Evolutionary conservation across 805 yeast species (phyloP), one percentile per base, ranked within the genome.

Genomic region (Ogataea populi-albae): DNA sequence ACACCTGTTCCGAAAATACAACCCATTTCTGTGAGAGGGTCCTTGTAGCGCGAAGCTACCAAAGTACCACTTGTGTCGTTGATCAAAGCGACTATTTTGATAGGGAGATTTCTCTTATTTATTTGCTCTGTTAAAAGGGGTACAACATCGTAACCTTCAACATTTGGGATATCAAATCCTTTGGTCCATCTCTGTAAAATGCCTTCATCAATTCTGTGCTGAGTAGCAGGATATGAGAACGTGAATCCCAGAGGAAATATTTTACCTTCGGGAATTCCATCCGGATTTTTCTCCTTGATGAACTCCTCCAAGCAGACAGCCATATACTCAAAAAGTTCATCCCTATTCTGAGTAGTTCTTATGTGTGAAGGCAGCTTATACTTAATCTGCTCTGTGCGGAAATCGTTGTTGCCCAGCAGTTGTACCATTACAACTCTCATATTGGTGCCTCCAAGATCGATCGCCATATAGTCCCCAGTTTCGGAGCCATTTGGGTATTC

Each of bases 1-100:
- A 95, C 93, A 55, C 98, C 98, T 29, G 98, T 91, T 60, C 98
- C 98, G 59, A 89, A 93, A 54, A 93, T 93, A 60, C 88, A 80
- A 44, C 98, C 98, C 95, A 91, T 85, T 68, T 85, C 85, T 51
- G 96, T 81, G 52, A 76, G 79, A 32, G 88, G 77, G 59, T 93
- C 97, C 35, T 95, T 78, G 69, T 93, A 93, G 71, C 87, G 79
- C 30, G 97, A 89, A 23, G 98, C 98, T 45, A 91, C 96, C 54
- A 93, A 71, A 26, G 98, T 88, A 63, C 98, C 98, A 41, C 95
- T 84, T 48, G 98, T 93, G 63, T 93, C 98, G 66, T 91, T 93
- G 65, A 93, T 91, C 61, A 93, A 73, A 30, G 98, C 97, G 43
- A 87, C 91, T 45, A 93, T 89, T 39, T 79, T 73, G 55, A 93